A percentile compares a stretch with the other conserved stretches of the same genome.
Conservation (phyloP, 345 rosid genomes). For the Adansonia digitata region DNA sequence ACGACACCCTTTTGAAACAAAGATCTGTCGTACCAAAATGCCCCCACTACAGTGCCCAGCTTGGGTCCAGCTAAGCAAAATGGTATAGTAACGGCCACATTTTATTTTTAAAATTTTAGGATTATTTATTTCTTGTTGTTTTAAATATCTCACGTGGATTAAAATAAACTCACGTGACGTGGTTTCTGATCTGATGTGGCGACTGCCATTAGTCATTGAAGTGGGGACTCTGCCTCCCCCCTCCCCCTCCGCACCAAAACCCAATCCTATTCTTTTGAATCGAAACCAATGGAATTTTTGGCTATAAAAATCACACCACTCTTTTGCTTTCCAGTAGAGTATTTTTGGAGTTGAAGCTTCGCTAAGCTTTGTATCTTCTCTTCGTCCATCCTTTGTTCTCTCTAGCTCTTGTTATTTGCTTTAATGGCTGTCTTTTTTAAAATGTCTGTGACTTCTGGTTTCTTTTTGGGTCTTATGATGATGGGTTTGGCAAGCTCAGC, state of each 20-base stretch:
- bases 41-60: constrained; percentile 26
- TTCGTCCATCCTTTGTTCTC: too few species aligned
- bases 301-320: constrained; percentile 28
- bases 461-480: constrained; percentile 32
- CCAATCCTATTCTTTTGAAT: constrained; percentile 10
- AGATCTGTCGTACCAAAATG: constrained; percentile 17
- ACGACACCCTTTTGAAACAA: neutral
- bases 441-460: constrained; percentile 18
- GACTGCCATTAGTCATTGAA: neutral
- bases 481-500: constrained; percentile 39
- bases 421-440: constrained; percentile 24
- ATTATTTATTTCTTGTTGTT: too few species aligned
- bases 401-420: neutral
- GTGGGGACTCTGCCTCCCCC: neutral
- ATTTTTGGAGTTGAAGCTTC: neutral
- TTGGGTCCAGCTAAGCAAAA: constrained; percentile 24
- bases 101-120: constrained; percentile 10
- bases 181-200: constrained; percentile 12
- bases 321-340: neutral
- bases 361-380: too few species aligned
- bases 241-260: too few species aligned
- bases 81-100: constrained; percentile 35
- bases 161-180: constrained; percentile 1
- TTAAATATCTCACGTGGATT: constrained; percentile 36
- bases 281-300: constrained; percentile 24